Evolutionary conservation across 371 early-diverging fungal genomes (phyloP), one percentile per base, ranked within the genome.

Genomic region (Circinella umbellata): DNA sequence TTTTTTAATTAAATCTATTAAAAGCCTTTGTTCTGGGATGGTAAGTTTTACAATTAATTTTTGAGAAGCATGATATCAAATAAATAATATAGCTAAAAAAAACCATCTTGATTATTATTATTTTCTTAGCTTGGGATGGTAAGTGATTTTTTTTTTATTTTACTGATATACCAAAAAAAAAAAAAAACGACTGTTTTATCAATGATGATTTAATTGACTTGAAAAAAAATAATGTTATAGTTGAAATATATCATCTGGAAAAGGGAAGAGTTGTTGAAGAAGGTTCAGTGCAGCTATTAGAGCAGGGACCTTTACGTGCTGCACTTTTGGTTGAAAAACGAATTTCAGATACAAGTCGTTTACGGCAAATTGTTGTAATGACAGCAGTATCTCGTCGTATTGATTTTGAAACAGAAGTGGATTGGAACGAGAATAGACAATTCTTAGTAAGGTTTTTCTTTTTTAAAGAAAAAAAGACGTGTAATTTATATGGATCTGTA

Each of bases 391-490:
- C 94, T 35, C 81, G 85, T n/a, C 84, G 90, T 0, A 66, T 98
- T 34, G 97, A 96, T 63, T 98, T 98, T 81, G 92, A 92, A 34
- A 95, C 90, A 53, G 86, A 88, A 15, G 93, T 96, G 3, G 90
- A 94, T 48, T 98, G 99, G 99, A 81, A 96, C 67, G 99, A 98
- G 76, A 95, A 89, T 77, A 86, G 94, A 67, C 88, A 90, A 67
- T 86, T 95, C 55, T 80, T 98, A 82, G 88, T 85, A 85, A 70
- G 69, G 9, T 5, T 46, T 17, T 8, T 13, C 5, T 13, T 53
- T 51, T 47, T 8, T 27, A 1, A 27, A 27, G 2, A 27, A 27
- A 27, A 27, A 27, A 27, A 27, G 2, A 27, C 27, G 2, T 27
- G 27, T 27, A 1, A 27, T 27, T 27, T 27, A 27, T 27, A 27